Percentiles rank a stretch among this genome's conserved stretches.
Conservation (phyloP, 306 rosid species). For the Vigna hirtella region DNA sequence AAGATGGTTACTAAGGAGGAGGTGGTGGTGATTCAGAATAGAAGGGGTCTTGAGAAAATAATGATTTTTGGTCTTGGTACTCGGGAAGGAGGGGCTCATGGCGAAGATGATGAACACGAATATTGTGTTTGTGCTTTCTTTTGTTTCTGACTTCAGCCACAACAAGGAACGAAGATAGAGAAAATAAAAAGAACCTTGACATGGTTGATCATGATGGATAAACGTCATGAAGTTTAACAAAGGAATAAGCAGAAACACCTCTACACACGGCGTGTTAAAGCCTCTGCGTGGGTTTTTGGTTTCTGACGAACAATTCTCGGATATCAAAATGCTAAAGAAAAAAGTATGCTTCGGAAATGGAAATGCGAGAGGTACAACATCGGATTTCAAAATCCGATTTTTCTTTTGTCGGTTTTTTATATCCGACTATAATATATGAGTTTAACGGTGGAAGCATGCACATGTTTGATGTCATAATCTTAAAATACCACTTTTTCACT, state of each 20-base stretch:
- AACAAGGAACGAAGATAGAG: constrained; percentile 45
- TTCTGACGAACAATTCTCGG: neutral
- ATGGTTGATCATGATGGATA: constrained; percentile 55
- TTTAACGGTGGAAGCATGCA: too few species aligned
- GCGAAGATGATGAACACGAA: neutral
- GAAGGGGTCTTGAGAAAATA: neutral
- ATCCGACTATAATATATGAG: too few species aligned
- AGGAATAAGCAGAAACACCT: constrained; percentile 9
- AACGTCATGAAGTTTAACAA: too few species aligned
- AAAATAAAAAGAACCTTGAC: constrained; percentile 46
- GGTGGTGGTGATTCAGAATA: neutral
- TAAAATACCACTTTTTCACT: too few species aligned
- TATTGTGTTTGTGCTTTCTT: neutral
- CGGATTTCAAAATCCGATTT: too few species aligned
- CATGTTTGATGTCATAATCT: too few species aligned
- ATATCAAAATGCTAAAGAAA: too few species aligned
- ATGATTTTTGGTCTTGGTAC: neutral
- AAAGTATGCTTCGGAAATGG: too few species aligned
- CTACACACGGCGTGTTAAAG: constrained; percentile 20
- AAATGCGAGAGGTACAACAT: too few species aligned
- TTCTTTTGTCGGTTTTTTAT: too few species aligned
- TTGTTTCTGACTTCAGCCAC: constrained; percentile 27
- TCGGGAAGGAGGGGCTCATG: neutral
- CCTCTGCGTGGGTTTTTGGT: neutral
- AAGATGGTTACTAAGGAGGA: neutral